Evolutionary conservation across 116 monocot species (phyloP).

Genomic region (Trichopus zeylanicus): DNA sequence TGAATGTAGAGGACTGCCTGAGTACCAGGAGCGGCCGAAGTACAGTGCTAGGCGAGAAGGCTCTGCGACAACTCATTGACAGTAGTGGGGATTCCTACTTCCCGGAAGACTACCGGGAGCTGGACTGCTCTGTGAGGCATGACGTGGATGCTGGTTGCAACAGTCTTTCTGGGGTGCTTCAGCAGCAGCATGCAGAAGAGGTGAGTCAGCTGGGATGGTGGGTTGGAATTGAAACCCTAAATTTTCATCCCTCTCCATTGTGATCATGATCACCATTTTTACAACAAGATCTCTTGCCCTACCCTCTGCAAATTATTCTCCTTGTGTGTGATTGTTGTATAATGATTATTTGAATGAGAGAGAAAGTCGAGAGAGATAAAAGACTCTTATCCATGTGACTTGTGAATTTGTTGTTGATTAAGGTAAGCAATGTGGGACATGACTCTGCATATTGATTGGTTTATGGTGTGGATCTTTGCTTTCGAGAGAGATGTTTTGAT

Average conservation of each 20-base stretch:
- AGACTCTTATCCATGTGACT: neutral
- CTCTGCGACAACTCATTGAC: slow-evolving; percentile 14
- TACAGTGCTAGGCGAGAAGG: slow-evolving; percentile 28
- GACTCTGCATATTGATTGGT: neutral
- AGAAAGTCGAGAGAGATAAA: neutral
- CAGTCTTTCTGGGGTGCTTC: neutral
- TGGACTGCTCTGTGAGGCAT: neutral
- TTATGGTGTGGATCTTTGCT: neutral
- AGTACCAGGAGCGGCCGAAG: slow-evolving; percentile 53
- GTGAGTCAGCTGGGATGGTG: neutral
- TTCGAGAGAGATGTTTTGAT: too few species aligned
- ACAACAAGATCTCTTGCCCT: neutral
- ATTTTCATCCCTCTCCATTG: neutral
- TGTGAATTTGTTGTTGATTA: neutral
- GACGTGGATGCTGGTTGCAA: slow-evolving; percentile 56
- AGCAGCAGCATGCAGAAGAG: slow-evolving; percentile 4
- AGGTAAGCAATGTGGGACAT: neutral
- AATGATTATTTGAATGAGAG: neutral
- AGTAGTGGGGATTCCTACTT: slow-evolving; percentile 44
- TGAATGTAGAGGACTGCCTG: slow-evolving; percentile 25
- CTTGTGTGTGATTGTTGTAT: neutral
- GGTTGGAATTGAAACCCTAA: neutral
- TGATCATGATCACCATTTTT: neutral
- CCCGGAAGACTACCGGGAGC: slow-evolving; percentile 15
- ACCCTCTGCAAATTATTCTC: neutral